Percentiles rank a stretch among this genome's conserved stretches.
These are phyloP conservation scores for Talaromyces trachyspermus DNA, from an alignment of 495 filamentous ascomycete species.

Conservation along the genomic window DNA sequence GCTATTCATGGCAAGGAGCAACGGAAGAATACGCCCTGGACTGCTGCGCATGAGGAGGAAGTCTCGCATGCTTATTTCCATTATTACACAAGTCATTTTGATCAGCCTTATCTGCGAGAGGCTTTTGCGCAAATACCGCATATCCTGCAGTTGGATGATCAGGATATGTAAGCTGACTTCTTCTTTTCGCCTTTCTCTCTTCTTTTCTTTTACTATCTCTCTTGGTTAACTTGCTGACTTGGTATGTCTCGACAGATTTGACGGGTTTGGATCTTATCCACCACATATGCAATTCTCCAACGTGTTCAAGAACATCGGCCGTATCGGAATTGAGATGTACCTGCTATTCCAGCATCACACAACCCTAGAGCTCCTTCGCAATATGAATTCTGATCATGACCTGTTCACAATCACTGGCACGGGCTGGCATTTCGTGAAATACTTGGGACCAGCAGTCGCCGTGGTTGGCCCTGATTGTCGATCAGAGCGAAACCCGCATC, in stretches of 20 bases:
- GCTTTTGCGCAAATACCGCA: constrained; percentile 97
- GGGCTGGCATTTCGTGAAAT: constrained; percentile 98
- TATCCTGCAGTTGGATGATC: constrained; percentile 86
- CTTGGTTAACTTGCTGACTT: no score
- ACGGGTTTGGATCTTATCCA: constrained; percentile 95
- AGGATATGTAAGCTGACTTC: constrained; percentile 79
- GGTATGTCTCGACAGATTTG: constrained; percentile 72
- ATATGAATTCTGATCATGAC: constrained; percentile 75
- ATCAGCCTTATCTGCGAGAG: constrained; percentile 87
- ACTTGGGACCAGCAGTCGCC: constrained; percentile 82
- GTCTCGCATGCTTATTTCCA: constrained; percentile 95
- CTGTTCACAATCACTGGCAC: constrained; percentile 95
- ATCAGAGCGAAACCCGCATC: constrained; percentile 80
- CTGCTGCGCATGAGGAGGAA: constrained; percentile 87
- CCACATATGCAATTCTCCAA: constrained; percentile 97
- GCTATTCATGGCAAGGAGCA: constrained; percentile 85
- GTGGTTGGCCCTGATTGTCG: constrained; percentile 86
- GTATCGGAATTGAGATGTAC: constrained; percentile 97
- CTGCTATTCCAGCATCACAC: constrained; percentile 99
- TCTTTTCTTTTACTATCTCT: constrained; percentile 10
- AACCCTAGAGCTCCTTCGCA: constrained; percentile 84
- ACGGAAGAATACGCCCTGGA: constrained; percentile 84
- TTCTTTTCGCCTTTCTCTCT: not conserved
- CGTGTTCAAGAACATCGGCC: constrained; percentile 96
- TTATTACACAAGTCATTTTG: constrained; percentile 96